Evolutionary conservation across 176 grass and related monocot genomes (phyloP).

Genomic region (Leersia perrieri): DNA sequence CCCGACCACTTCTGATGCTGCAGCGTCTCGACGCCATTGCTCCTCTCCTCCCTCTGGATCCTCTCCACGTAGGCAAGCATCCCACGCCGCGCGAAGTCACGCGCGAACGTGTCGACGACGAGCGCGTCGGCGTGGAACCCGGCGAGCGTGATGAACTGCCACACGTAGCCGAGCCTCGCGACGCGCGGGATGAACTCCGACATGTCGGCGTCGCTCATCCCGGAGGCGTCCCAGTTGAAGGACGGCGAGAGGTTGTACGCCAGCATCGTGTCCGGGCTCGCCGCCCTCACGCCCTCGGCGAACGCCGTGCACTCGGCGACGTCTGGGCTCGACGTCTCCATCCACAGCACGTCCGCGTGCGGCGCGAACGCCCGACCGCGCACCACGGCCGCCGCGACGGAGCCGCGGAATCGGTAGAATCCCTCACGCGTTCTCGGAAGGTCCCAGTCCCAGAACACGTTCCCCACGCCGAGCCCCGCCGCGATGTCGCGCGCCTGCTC

Average conservation of each 20-base stretch:
- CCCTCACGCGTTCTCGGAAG: constrained; percentile 81
- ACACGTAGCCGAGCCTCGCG: constrained; percentile 62
- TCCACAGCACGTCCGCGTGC: constrained; percentile 86
- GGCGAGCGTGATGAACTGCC: constrained; percentile 96
- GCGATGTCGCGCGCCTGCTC: constrained; percentile 63
- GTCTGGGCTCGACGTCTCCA: constrained; percentile 95
- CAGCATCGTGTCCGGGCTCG: constrained; percentile 62
- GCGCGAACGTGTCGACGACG: constrained; percentile 77
- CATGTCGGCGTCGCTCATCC: constrained; percentile 80
- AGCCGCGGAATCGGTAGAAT: constrained; percentile 85
- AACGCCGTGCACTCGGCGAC: constrained; percentile 72
- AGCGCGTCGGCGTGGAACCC: constrained; percentile 97
- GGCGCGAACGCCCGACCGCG: constrained; percentile 68
- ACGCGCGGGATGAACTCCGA: constrained; percentile 73
- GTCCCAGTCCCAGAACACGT: constrained; percentile 95
- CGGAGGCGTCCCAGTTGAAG: constrained; percentile 97
- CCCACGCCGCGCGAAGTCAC: constrained; percentile 72
- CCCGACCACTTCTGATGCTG: constrained; percentile 97
- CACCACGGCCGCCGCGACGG: constrained; percentile 68
- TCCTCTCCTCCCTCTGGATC: constrained; percentile 92
- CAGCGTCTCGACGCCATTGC: constrained; percentile 81
- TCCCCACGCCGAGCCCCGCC: constrained; percentile 45
- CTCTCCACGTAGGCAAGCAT: constrained; percentile 96
- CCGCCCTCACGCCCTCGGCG: constrained; percentile 55
- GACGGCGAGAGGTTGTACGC: constrained; percentile 99